Evolutionary conservation across 2,329 filamentous ascomycete genomes (phyloP).

Genomic region (Fonsecaea monophora): DNA sequence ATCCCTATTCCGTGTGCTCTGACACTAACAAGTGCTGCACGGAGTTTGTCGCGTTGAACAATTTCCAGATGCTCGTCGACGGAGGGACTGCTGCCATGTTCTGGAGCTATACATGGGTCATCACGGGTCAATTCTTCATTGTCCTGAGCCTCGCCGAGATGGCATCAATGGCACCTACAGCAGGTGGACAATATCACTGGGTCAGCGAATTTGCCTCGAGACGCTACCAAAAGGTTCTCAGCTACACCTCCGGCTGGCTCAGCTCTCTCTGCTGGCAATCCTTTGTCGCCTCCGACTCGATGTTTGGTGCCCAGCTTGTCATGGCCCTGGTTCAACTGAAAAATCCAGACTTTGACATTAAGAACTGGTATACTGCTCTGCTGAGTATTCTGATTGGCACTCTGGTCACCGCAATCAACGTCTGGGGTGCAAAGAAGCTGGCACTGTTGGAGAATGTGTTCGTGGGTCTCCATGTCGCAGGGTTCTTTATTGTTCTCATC

Average conservation of each 20-base stretch:
- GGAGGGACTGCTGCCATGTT: conserved; percentile 39
- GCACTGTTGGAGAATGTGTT: conserved; percentile 49
- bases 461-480: conserved; percentile 49
- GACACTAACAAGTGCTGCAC: conserved; percentile 13
- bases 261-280: conserved; percentile 24
- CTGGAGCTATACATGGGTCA: conserved; percentile 51
- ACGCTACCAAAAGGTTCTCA: conserved; percentile 59
- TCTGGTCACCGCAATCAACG: conserved; percentile 53
- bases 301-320: conserved; percentile 24
- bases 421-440: conserved; percentile 45
- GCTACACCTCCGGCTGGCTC: conserved; percentile 61
- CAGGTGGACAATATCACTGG: conserved; percentile 56
- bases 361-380: conserved; percentile 58
- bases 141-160: conserved; percentile 68
- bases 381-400: conserved; percentile 56
- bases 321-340: conserved; percentile 51
- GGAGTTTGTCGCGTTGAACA: conserved; percentile 26
- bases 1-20: neutral
- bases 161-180: conserved; percentile 59
- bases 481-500: conserved; percentile 46
- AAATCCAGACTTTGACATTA: conserved; percentile 49
- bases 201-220: conserved; percentile 61
- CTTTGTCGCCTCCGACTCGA: conserved; percentile 22
- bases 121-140: conserved; percentile 73
- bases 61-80: conserved; percentile 30